Base-by-base conservation (phyloP, 2,329 filamentous ascomycete genomes). In the Aspergillus puulaauensis region DNA sequence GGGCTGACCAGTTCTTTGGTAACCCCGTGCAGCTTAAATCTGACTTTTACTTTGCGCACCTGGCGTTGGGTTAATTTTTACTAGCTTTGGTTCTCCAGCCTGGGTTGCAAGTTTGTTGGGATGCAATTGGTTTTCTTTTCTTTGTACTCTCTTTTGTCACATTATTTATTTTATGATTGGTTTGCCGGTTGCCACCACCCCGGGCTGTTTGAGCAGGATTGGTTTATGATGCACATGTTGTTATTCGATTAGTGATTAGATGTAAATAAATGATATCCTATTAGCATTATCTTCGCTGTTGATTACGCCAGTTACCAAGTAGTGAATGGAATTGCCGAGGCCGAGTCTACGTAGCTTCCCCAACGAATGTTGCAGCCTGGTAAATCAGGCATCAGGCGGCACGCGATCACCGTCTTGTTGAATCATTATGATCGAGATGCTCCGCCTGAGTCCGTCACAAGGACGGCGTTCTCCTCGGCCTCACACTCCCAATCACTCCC, bases 141-240 rank as follows among this genome's bases (percentile, higher is more conserved):
- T 59, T 64, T 65, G 62, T 64, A 49, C 15, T 69, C 60, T 62
- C 61, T 52, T 66, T 67, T 66, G 60, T 67, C 45, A 46, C 56
- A 58, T 60, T 54, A 31, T 31, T 31, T 31, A 31, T 31, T 56
- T 39, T 48, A 43, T 46, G 39, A 53, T 51, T 57, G 56, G 53
- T 45, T 56, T 47, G 41, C 60, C 23, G 7, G 23, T 24, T 24
- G 23, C 47, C 21, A 53, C 53, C 48, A 37, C 35, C 31, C 17
- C 19, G 15, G 41, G 37, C n/a, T 49, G 47, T 39, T 27, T 50
- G 39, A 19, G 35, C 27, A 24, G 35, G 44, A 17, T 27, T 48
- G 45, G 45, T 24, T 21, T n/a, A 56, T 51, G 31, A 56, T 37
- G 39, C 31, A 33, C 24, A 47, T 52, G 27, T 37, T 49, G 33